Evolutionary conservation across 768 basidiomycete species (phyloP), one percentile per base, ranked within the genome.

Genomic region (Trametopsis cervina): DNA sequence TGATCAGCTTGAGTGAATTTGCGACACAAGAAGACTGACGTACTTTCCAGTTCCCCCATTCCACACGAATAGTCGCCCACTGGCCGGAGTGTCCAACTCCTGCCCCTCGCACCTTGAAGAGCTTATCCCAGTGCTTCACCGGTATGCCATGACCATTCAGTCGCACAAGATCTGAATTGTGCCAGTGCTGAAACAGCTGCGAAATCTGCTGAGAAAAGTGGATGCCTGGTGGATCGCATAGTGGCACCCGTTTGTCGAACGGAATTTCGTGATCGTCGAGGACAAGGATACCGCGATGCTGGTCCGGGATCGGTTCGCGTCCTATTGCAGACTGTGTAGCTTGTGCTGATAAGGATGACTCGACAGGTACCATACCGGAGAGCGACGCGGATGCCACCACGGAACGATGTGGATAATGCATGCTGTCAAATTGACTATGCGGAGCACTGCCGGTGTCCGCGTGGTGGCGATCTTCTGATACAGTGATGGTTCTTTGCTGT

Each of bases 141-240:
- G 55, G 52, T 1, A 59, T 54, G 1, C 52, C 50, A 3, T 21
- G 42, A 3, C 52, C 55, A 21, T 36, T 37, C 18, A 57, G 21
- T 6, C 39, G 29, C 6, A 60, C 51, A 4, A 52, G 37, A 13
- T 33, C 23, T 0, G 59, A 57, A 6, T 21, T 2, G 21, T 59
- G 27, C 59, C 57, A 60, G 18, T 58, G 36, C 1, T 22, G 15
- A 42, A 54, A 60, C 15, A 60, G 52, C 11, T n/a, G 4, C 4
- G 46, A 17, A 11, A 60, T 33, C 11, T 56, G 25, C 15, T 54
- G 24, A 0, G 56, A 46, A 36, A 55, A 57, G 15, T 21, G 40
- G 25, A 45, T 22, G 10, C 21, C 13, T 0, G 56, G 56, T 5
- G 49, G 53, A 23, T 54, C 38, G 1, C 50, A 54, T 0, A 57